These are phyloP conservation scores for Comarum palustre DNA, from an alignment of 306 rosid genomes.

Conservation along the genomic window DNA sequence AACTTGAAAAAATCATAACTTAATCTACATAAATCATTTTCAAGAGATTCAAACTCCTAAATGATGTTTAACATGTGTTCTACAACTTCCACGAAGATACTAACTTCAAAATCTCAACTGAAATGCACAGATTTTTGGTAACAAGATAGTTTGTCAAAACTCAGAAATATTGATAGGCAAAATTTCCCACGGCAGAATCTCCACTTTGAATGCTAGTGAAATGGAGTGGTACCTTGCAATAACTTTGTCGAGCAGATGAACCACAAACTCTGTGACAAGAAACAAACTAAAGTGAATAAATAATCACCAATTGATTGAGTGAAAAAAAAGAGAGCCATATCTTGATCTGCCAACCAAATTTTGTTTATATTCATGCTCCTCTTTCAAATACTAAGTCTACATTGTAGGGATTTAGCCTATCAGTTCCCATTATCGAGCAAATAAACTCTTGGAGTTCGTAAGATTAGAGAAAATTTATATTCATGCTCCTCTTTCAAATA, in stretches of 20 bases:
- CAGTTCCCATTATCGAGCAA: neutral
- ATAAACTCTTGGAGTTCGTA: neutral
- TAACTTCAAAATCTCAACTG: too few relatives aligned
- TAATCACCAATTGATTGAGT: neutral
- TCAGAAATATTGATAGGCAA: too few relatives aligned
- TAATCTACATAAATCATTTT: too few relatives aligned
- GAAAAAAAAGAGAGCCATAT: constrained; percentile 3
- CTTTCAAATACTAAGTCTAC: neutral
- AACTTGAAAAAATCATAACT: too few relatives aligned
- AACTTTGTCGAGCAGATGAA: constrained; percentile 67
- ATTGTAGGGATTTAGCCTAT: constrained; percentile 6
- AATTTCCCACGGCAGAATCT: too few relatives aligned
- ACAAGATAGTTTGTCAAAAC: too few relatives aligned
- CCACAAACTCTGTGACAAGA: constrained; percentile 66
- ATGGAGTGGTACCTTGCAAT: constrained; percentile 65
- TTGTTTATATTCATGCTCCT: constrained; percentile 1
- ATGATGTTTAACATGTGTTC: too few relatives aligned
- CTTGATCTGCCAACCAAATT: constrained; percentile 4
- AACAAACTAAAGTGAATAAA: neutral
- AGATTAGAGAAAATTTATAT: neutral
- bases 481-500: constrained; percentile 1
- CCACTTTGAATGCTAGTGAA: constrained; percentile 19
- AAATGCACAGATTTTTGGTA: too few relatives aligned
- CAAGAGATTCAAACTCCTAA: too few relatives aligned
- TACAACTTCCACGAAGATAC: too few relatives aligned